Evolutionary conservation across 257 asterid genomes (phyloP).

Genomic region (Striga asiatica): DNA sequence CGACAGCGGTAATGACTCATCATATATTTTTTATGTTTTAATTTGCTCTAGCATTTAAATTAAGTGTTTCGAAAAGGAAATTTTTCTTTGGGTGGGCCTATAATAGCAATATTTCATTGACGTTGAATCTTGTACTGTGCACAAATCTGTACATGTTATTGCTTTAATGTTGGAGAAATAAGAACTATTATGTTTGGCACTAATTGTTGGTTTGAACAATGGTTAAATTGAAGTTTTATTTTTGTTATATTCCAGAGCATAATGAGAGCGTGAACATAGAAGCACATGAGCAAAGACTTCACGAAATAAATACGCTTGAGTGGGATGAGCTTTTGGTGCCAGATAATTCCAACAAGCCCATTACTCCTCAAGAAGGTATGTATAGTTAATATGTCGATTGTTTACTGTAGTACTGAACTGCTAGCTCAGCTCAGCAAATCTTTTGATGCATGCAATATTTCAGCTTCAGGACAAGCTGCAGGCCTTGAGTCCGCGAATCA

Average conservation of each 20-base stretch:
- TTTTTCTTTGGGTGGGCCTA: background rate
- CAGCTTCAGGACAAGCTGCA: slow-evolving; percentile 28
- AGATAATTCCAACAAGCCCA: slow-evolving; percentile 35
- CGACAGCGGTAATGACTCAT: slow-evolving; percentile 5
- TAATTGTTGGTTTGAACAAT: background rate
- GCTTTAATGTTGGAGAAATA: background rate
- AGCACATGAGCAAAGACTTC: slow-evolving; percentile 50
- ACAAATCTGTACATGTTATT: background rate
- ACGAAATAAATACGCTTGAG: slow-evolving; percentile 68
- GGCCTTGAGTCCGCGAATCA: slow-evolving; percentile 26
- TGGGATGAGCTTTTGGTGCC: slow-evolving; percentile 81
- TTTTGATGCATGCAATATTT: slow-evolving; percentile 6
- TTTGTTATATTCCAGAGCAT: slow-evolving; percentile 29
- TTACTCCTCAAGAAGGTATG: slow-evolving; percentile 38
- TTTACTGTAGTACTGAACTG: background rate
- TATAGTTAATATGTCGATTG: background rate
- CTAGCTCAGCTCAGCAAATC: background rate
- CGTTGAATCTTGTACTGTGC: background rate
- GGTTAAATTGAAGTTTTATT: slow-evolving; percentile 10
- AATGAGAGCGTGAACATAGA: slow-evolving; percentile 20
- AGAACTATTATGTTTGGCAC: background rate
- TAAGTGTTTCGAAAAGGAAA: background rate
- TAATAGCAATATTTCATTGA: background rate
- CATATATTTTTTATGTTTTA: background rate
- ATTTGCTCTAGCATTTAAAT: background rate